A percentile compares a stretch with the other conserved stretches of the same genome.
Evolutionary conservation across 129 eudicot genomes (phyloP).

Genomic region (Saussurea involucrata): DNA sequence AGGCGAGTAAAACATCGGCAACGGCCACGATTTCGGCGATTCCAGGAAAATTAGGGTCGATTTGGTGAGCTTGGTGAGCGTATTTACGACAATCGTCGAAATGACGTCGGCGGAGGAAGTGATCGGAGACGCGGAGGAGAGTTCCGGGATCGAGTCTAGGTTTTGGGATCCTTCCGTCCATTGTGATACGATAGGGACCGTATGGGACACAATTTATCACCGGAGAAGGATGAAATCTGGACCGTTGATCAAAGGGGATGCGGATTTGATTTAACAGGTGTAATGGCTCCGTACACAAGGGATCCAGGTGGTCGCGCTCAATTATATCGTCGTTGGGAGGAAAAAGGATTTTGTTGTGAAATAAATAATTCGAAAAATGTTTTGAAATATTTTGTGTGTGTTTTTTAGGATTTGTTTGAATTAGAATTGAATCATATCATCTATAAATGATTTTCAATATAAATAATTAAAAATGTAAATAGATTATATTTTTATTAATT

Average conservation of each 20-base stretch:
- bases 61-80: conserved; percentile 33
- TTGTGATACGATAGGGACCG: background rate
- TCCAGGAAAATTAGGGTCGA: conserved; percentile 34
- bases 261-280: background rate
- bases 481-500: no score
- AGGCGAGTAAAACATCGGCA: conserved; percentile 42
- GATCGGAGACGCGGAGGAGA: conserved; percentile 36
- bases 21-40: conserved; percentile 48
- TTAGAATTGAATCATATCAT: no score
- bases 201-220: background rate
- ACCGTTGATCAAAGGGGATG: background rate
- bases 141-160: conserved; percentile 11
- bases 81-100: conserved; percentile 38
- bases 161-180: conserved; percentile 16
- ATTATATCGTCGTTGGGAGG: background rate
- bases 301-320: background rate
- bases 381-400: no score
- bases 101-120: conserved; percentile 42
- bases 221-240: background rate
- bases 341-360: no score
- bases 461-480: no score
- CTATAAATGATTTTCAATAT: no score
- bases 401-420: no score
- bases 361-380: no score
- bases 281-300: background rate